Evolutionary conservation across 805 yeast species (phyloP), one percentile per base, ranked within the genome.

Genomic region (Saccharomycopsis babjevae): DNA sequence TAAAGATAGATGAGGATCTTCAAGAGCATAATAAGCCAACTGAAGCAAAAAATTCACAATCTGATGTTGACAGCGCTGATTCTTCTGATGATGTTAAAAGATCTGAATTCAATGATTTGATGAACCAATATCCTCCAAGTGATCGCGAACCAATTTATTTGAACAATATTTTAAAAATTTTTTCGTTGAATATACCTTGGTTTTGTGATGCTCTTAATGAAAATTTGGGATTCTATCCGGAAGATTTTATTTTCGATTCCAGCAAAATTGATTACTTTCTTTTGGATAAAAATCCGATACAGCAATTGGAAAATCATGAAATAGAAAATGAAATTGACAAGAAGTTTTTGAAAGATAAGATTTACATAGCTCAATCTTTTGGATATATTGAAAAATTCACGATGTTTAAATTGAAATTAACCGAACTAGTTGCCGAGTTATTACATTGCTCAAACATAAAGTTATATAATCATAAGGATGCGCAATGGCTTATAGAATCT

Each of bases 371-470:
- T 20, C 65, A 62, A 40, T 20, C 65, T 16, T 61, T 63, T 57
- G 65, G 65, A 20, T 63, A 40, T 34, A 56, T 63, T 34, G 65
- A 63, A 36, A 61, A 58, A 28, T 74, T 94, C 28, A 97, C 98
- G 0, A 89, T 92, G 71, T 96, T 92, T 67, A 80, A 92, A 66
- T 91, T 94, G 73, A 88, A 91, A 68, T 81, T 94, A 25, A 85
- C 96, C 62, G 99, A 94, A 72, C 76, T 94, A 59, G 83, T 94
- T 58, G 99, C 99, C 0, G 99, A 94, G 69, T 77, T 94, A 43
- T 77, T 94, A 60, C 99, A 94, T 73, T 94, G 99, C 70, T 91
- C 97, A 18, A 94, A 94, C 73, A 94, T 94, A 97, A 89, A 86
- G 0, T 77, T 91, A n/a, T 79, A 94, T 66, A 94, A 93, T 71